Evolutionary conservation across 805 yeast genomes (phyloP).

Genomic region (Diddensiella transvaalensis): DNA sequence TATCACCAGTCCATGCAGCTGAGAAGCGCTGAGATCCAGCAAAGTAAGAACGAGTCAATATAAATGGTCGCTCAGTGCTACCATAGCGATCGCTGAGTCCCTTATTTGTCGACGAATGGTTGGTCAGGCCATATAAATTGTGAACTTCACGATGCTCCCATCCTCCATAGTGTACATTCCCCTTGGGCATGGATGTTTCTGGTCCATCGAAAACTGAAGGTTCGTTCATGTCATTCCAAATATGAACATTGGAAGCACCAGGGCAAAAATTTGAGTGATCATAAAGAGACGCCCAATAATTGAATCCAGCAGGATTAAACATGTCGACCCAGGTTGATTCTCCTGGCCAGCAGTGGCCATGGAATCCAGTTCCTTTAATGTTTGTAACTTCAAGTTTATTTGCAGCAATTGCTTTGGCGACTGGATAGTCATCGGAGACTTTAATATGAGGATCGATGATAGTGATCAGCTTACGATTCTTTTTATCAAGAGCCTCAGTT

Average conservation of each 20-base stretch:
- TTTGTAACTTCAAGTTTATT: constrained; percentile 46
- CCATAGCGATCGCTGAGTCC: constrained; percentile 54
- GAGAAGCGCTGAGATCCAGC: constrained; percentile 88
- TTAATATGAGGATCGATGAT: constrained; percentile 91
- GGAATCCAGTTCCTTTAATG: constrained; percentile 46
- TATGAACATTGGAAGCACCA: constrained; percentile 57
- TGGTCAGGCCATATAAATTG: constrained; percentile 73
- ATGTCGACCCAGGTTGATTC: constrained; percentile 91
- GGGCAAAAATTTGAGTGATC: constrained; percentile 43
- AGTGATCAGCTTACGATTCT: constrained; percentile 78
- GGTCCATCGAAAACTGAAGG: constrained; percentile 93
- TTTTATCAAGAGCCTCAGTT: constrained; percentile 57
- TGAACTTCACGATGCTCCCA: constrained; percentile 90
- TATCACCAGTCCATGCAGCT: constrained; percentile 97
- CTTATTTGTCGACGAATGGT: constrained; percentile 72
- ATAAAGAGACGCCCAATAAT: constrained; percentile 39
- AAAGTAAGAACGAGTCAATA: constrained; percentile 78
- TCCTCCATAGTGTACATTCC: constrained; percentile 66
- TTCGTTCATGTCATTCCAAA: constrained; percentile 99
- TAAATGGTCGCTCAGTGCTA: constrained; percentile 64
- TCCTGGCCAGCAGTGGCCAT: constrained; percentile 98
- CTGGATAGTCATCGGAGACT: constrained; percentile 49
- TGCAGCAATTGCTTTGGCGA: constrained; percentile 50
- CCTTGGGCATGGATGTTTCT: constrained; percentile 84
- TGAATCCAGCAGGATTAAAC: constrained; percentile 46